phyloP scores from a whole-genome alignment of 352 stramenopile species.

The Globisporangium heterothallicum region DNA sequence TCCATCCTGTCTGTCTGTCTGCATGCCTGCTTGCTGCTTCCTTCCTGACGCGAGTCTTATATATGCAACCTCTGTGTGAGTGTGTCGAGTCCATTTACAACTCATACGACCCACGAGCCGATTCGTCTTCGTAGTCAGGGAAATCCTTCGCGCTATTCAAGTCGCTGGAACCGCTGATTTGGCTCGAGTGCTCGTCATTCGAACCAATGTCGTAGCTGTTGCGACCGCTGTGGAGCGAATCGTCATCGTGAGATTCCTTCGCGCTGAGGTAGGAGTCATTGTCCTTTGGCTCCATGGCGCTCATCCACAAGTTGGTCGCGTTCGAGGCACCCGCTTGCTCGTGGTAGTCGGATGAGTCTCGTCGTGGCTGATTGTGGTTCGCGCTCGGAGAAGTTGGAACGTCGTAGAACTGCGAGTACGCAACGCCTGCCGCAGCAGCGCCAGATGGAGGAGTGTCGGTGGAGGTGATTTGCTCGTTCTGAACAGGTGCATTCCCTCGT shows the following conservation, averaged over 20 bases:
- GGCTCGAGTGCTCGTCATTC: conserved; percentile 57
- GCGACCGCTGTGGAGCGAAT: conserved; percentile 41
- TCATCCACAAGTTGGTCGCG: conserved; percentile 73
- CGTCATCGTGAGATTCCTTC: conserved; percentile 32
- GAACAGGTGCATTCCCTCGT: conserved; percentile 18
- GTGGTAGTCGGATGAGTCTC: conserved; percentile 13
- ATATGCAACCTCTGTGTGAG: neutral
- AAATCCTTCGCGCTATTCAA: conserved; percentile 64
- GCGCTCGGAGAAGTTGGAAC: conserved; percentile 53
- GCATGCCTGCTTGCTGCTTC: neutral
- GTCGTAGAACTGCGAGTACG: conserved; percentile 77
- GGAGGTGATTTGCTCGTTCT: conserved; percentile 12
- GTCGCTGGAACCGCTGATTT: conserved; percentile 62
- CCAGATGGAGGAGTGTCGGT: conserved; percentile 33
- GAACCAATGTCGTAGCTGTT: conserved; percentile 57
- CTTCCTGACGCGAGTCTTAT: conserved; percentile 1
- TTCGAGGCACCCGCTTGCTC: conserved; percentile 17
- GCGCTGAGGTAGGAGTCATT: conserved; percentile 67
- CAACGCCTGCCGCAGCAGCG: conserved; percentile 40
- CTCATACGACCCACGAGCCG: conserved; percentile 73
- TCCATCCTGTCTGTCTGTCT: neutral
- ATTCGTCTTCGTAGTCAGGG: conserved; percentile 67
- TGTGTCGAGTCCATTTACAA: conserved; percentile 32
- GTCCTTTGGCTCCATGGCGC: conserved; percentile 75
- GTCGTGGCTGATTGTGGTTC: conserved; percentile 18